Evolutionary conservation across 2,329 filamentous ascomycete species (phyloP), one percentile per base, ranked within the genome.

Genomic region (Camillea tinctor): DNA sequence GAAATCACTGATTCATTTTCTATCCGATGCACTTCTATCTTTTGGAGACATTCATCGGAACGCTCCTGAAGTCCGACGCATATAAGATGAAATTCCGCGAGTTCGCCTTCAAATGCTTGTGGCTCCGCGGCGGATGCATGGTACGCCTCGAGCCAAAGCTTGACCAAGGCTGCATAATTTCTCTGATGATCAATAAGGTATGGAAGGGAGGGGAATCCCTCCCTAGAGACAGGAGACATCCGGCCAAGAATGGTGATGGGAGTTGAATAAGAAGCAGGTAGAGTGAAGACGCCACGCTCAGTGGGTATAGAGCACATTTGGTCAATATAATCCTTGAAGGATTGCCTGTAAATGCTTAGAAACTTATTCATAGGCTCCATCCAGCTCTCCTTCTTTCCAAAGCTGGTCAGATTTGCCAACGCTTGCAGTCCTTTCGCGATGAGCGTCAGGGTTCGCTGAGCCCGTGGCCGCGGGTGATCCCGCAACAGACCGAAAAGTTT

Each of bases 321-420:
- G 72, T 98, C 93, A 61, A 97, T 89, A 68, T 93, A 97, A 52
- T 88, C 84, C 73, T 93, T 96, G 75, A 97, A 92, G 48, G 90
- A 85, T 68, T 89, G 84, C 20, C 93, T 86, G 70, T 96, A 89
- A 1, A 86, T 81, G 8, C 82, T 83, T 44, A 98, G 79, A 69
- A 97, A 97, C 50, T 85, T 85, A 72, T 97, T 98, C 94, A 98
- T 98, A 0, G 93, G 93, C 76, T 97, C 93, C 93, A 98, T 97
- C 92, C 93, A 98, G n/a, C 90, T 88, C 75, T 98, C 94, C 73
- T 97, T 96, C 71, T 91, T 93, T 49, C 94, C 94, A 72, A 97
- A 97, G 0, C 87, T 92, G 1, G 92, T 91, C 76, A 97, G 83
- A 73, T 97, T 97, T 19, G 93, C 92, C 60, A 98, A 82, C 17